These are phyloP conservation scores for Pharus latifolius DNA, from an alignment of 176 grass and related monocot species.

Conservation along the genomic window DNA sequence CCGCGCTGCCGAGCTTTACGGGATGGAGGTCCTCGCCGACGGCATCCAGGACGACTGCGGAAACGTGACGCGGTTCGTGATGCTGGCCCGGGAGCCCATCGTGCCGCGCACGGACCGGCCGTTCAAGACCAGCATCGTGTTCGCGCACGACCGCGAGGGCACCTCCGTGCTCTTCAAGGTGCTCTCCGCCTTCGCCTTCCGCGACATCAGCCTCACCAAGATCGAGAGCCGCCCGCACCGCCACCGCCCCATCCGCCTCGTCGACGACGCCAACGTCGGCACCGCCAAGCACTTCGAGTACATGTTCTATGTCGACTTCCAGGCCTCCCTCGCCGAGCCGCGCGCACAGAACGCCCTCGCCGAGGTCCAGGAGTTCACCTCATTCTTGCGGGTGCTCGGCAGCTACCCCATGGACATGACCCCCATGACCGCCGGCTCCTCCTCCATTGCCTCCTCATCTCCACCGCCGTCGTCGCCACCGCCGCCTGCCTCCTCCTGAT, in stretches of 20 bases:
- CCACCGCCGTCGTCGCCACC: constrained; percentile 4
- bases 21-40: constrained; percentile 65
- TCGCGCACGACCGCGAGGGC: constrained; percentile 71
- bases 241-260: constrained; percentile 70
- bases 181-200: constrained; percentile 79
- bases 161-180: constrained; percentile 93
- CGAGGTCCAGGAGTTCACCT: constrained; percentile 91
- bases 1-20: constrained; percentile 78
- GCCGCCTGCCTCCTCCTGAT: background rate
- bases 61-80: constrained; percentile 89
- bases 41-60: constrained; percentile 86
- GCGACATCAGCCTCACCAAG: constrained; percentile 76
- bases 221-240: constrained; percentile 92
- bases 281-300: constrained; percentile 96
- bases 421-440: constrained; percentile 49
- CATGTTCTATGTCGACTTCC: constrained; percentile 96
- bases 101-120: constrained; percentile 86
- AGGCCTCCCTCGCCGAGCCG: constrained; percentile 70
- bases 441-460: constrained; percentile 29
- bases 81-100: constrained; percentile 83
- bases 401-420: constrained; percentile 99
- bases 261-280: constrained; percentile 83
- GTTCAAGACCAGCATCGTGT: constrained; percentile 97
- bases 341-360: constrained; percentile 85
- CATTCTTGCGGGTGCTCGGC: constrained; percentile 73